These are phyloP conservation scores for Daldinia bambusicola DNA, from an alignment of 495 filamentous ascomycete species.

Conservation along the genomic window DNA sequence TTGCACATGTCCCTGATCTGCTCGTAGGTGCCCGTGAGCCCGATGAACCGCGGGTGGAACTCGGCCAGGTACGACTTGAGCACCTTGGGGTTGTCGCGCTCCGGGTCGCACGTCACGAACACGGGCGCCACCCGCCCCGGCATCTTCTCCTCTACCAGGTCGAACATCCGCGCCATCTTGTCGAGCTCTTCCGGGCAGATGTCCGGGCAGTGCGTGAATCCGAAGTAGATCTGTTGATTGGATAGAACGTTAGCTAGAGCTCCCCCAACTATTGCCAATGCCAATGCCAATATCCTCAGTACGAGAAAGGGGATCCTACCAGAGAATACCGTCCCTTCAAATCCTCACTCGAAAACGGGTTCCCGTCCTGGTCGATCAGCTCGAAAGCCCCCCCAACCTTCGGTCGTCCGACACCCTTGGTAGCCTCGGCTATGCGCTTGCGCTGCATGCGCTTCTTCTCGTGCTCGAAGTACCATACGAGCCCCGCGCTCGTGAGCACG, in stretches of 20 bases:
- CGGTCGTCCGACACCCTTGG: slow-evolving; percentile 90
- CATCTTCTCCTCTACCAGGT: slow-evolving; percentile 70
- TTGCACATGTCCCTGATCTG: slow-evolving; percentile 93
- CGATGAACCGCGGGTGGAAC: slow-evolving; percentile 89
- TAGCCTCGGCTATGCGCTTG: slow-evolving; percentile 85
- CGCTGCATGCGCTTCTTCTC: slow-evolving; percentile 91
- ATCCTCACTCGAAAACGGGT: slow-evolving; percentile 76
- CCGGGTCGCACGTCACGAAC: slow-evolving; percentile 96
- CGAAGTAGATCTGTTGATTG: slow-evolving; percentile 82
- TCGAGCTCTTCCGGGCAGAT: slow-evolving; percentile 99
- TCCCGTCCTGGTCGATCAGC: slow-evolving; percentile 83
- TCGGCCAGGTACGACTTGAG: slow-evolving; percentile 86
- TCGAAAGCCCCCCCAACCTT: slow-evolving; percentile 91
- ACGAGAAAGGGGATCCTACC: slow-evolving; percentile 50
- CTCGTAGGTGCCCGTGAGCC: slow-evolving; percentile 92
- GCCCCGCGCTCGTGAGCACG: slow-evolving; percentile 75
- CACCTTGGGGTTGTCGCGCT: slow-evolving; percentile 84
- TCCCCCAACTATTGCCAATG: background rate
- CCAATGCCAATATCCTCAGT: background rate
- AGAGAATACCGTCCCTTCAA: slow-evolving; percentile 88
- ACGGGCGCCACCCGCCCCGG: slow-evolving; percentile 67
- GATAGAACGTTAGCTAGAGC: background rate
- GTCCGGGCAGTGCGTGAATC: slow-evolving; percentile 97
- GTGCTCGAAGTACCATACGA: slow-evolving; percentile 87
- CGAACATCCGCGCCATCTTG: slow-evolving; percentile 95